Evolutionary conservation across 2,329 filamentous ascomycete genomes (phyloP), one percentile per base, ranked within the genome.

Genomic region (Fusarium sacchari): DNA sequence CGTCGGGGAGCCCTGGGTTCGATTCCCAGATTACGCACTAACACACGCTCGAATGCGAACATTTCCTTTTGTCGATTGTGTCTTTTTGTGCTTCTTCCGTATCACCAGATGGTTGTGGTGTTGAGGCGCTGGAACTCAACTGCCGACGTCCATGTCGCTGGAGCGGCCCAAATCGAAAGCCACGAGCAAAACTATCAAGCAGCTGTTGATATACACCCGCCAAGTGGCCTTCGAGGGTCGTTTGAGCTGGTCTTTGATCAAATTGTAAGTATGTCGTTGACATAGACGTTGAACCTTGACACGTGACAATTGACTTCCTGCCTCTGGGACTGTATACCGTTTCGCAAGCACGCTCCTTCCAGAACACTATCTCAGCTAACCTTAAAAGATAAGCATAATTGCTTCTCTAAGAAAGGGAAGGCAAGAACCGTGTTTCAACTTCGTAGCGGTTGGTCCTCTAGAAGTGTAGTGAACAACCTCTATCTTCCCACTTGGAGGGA

Each of bases 1-100:
- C 34, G 43, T 72, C 69, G 60, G 69, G 69, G 70, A 72, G 70
- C 70, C 70, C 70, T 66, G 69, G 69, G 69, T 72, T 72, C 64
- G 70, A 72, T 72, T 72, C 70, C 69, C 69, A 62, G 69, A 73
- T 73, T 73, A 73, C 70, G 70, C 70, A 73, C 12, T 0, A 17
- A 0, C 0, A 24, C 1, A 4, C 5, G 13, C 40, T 20, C 7
- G 1, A 2, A 0, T 7, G 17, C 14, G 57, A 3, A 4, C 2
- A 0, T 6, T 22, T 20, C 3, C 34, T 68, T 59, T 68, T 72
- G 24, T 18, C 7, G 1, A 6, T 14, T 6, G 18, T 7, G 6
- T 53, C 13, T 46, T 55, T 57, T 63, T 47, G 28, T 5, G 2
- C 42, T 30, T 14, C 7, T 32, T 34, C 12, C 10, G 15, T 30